Evolutionary conservation across 345 rosid genomes (phyloP).

Genomic region (Eucalyptus cloeziana): DNA sequence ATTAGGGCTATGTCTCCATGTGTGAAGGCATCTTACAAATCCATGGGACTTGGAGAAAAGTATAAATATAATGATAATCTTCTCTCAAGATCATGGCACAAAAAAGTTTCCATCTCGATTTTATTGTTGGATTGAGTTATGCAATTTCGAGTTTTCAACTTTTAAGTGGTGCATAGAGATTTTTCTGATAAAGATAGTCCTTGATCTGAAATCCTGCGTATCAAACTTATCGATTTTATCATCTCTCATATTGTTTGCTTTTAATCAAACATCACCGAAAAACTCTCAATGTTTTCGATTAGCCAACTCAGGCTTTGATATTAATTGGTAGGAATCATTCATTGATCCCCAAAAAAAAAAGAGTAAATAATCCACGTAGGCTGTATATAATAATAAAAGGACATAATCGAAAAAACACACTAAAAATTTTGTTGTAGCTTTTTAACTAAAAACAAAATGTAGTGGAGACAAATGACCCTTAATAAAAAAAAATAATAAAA

Average conservation of each 20-base stretch:
- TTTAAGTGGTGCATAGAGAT: neutral
- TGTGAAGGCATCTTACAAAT: neutral
- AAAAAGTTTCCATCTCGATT: neutral
- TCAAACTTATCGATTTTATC: too few species aligned
- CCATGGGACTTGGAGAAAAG: neutral
- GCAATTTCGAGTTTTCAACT: too few species aligned
- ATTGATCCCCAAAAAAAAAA: accelerated
- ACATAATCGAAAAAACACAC: neutral
- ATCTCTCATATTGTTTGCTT: accelerated
- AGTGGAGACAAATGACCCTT: neutral
- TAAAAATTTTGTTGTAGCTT: neutral
- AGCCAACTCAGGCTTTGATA: accelerated
- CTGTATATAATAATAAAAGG: too few species aligned
- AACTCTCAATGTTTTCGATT: accelerated
- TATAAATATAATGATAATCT: neutral
- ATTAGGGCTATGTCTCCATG: neutral
- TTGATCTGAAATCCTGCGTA: too few species aligned
- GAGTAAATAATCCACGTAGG: neutral
- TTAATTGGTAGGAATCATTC: neutral
- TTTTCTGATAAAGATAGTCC: too few species aligned
- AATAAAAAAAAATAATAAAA: too few species aligned
- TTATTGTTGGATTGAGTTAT: too few species aligned
- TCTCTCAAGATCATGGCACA: accelerated
- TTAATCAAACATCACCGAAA: too few species aligned
- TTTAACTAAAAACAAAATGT: neutral